Percentiles rank a stretch among this genome's conserved stretches.
Evolutionary conservation across 441 rosid genomes (phyloP).

Genomic region (Syzygium syzygioides): DNA sequence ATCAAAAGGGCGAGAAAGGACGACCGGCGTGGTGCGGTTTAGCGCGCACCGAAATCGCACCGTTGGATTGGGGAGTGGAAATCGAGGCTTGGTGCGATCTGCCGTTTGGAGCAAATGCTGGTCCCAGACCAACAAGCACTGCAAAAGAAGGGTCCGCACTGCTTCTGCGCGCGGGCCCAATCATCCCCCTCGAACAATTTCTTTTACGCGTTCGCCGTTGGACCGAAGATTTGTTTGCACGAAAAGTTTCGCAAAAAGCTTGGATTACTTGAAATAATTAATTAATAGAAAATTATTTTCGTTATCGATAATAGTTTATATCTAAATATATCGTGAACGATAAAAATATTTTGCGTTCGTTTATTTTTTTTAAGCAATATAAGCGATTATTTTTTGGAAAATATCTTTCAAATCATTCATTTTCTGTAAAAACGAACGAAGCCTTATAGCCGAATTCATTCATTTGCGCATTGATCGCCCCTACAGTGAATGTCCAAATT

Average conservation of each 20-base stretch:
- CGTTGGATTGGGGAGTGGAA: neutral
- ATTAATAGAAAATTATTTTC: too few relatives aligned
- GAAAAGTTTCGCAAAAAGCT: too few relatives aligned
- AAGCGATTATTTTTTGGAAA: too few relatives aligned
- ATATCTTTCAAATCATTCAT: too few relatives aligned
- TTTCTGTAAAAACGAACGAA: too few relatives aligned
- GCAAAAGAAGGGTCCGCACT: neutral
- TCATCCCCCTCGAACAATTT: neutral
- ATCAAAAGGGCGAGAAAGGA: neutral
- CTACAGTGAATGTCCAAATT: rapidly evolving
- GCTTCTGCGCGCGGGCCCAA: neutral
- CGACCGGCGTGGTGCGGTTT: neutral
- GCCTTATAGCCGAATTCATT: too few relatives aligned
- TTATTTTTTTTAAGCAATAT: too few relatives aligned
- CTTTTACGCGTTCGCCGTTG: neutral
- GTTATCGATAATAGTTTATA: too few relatives aligned
- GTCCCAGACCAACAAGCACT: neutral
- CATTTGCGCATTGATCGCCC: rapidly evolving
- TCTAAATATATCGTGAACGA: too few relatives aligned
- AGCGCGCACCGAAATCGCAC: neutral
- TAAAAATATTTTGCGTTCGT: too few relatives aligned
- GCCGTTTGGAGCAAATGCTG: neutral
- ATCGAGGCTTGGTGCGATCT: neutral
- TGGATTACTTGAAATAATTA: too few relatives aligned
- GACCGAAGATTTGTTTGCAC: neutral